Conservation (phyloP, 1,284 basidiomycete genomes). For the Malassezia globosa region DNA sequence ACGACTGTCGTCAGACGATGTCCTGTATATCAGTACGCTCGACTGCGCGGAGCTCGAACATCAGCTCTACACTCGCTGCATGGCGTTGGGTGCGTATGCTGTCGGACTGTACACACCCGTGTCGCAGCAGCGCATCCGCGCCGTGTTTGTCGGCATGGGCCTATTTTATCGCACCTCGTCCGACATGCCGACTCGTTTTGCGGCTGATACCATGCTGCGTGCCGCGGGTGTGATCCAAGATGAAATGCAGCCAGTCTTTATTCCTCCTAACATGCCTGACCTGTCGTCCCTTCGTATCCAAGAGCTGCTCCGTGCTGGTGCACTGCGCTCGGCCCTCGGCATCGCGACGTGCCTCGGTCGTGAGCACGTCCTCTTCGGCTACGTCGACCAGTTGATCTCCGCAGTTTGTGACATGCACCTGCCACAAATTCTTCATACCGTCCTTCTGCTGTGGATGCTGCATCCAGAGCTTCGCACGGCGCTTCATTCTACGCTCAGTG, state of each 20-base stretch:
- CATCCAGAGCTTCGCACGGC: conserved; percentile 2
- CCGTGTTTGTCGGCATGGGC: conserved; percentile 1
- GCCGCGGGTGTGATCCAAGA: background rate
- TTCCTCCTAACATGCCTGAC: background rate
- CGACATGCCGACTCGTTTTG: background rate
- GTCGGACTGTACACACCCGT: background rate
- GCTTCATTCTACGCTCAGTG: background rate
- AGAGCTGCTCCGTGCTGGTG: background rate
- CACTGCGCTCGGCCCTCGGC: background rate
- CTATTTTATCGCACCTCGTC: conserved; percentile 4
- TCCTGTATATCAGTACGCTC: background rate
- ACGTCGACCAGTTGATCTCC: background rate
- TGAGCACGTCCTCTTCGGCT: background rate
- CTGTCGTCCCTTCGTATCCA: background rate
- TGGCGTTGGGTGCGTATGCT: background rate
- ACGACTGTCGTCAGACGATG: background rate
- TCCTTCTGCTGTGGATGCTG: conserved; percentile 1
- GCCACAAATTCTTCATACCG: background rate
- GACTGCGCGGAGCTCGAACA: background rate
- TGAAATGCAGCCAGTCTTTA: background rate
- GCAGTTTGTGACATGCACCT: background rate
- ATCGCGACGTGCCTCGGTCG: background rate
- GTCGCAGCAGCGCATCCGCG: background rate
- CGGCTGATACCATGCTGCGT: conserved; percentile 5
- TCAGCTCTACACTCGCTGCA: background rate